These are phyloP conservation scores for Achlya hypogyna DNA, from an alignment of 352 stramenopile genomes.

Conservation along the genomic window DNA sequence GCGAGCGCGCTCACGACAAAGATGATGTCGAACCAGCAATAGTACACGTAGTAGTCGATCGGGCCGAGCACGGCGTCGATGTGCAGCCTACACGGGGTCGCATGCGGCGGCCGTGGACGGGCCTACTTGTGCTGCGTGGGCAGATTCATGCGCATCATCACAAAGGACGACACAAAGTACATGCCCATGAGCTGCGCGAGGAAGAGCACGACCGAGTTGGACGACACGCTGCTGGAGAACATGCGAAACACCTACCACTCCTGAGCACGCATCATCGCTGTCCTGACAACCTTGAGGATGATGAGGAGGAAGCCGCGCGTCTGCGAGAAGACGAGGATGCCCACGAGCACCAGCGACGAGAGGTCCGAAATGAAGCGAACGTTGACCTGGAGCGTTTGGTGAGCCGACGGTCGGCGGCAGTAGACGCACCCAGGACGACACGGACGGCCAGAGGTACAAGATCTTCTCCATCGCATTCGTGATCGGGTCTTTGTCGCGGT, in stretches of 20 bases:
- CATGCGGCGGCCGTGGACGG: neutral
- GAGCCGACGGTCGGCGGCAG: neutral
- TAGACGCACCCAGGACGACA: slow-evolving; percentile 41
- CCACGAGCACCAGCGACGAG: slow-evolving; percentile 63
- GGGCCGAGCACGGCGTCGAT: slow-evolving; percentile 77
- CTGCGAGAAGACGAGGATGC: slow-evolving; percentile 76
- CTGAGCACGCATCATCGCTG: neutral
- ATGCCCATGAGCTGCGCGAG: slow-evolving; percentile 80
- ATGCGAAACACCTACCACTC: slow-evolving; percentile 50
- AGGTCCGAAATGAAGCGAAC: slow-evolving; percentile 71
- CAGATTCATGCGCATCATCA: slow-evolving; percentile 84
- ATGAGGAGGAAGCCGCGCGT: slow-evolving; percentile 71
- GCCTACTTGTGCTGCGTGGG: slow-evolving; percentile 50
- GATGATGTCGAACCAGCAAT: slow-evolving; percentile 79
- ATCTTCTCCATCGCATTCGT: slow-evolving; percentile 72
- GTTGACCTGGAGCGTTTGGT: slow-evolving; percentile 37
- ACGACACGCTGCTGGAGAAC: slow-evolving; percentile 74
- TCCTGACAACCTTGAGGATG: slow-evolving; percentile 12
- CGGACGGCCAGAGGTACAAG: slow-evolving; percentile 68
- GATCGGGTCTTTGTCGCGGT: slow-evolving; percentile 78
- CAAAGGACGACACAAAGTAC: slow-evolving; percentile 84
- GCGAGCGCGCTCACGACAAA: slow-evolving; percentile 68
- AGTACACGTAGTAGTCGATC: slow-evolving; percentile 78
- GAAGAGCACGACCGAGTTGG: slow-evolving; percentile 75
- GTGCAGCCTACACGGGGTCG: slow-evolving; percentile 30